Conservation (phyloP, 495 filamentous ascomycete genomes). For the Bathelium albidoporum region DNA sequence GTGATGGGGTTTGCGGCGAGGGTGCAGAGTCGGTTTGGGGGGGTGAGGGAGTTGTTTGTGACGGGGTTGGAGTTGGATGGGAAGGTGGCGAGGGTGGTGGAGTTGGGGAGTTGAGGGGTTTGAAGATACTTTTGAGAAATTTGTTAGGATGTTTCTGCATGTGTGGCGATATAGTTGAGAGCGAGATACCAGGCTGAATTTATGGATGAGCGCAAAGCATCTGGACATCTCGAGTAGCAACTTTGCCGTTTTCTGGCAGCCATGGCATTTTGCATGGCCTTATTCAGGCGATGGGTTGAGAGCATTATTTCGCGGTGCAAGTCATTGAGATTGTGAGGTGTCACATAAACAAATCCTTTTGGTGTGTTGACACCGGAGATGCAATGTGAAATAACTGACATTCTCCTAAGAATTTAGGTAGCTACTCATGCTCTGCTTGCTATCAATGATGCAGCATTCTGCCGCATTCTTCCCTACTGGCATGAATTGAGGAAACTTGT, state of each 20-base stretch:
- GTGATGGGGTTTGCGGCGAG: slow-evolving; percentile 15
- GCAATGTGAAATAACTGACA: too few relatives aligned
- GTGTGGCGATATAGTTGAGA: neutral
- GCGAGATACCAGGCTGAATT: neutral
- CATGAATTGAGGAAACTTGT: too few relatives aligned
- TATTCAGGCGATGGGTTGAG: too few relatives aligned
- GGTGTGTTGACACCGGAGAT: too few relatives aligned
- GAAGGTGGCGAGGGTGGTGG: slow-evolving; percentile 2
- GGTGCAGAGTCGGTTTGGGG: slow-evolving; percentile 10
- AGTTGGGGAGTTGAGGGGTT: neutral
- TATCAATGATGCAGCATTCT: too few relatives aligned
- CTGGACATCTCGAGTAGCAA: too few relatives aligned
- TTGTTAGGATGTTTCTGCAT: neutral
- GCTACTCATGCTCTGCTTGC: too few relatives aligned
- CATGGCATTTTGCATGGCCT: too few relatives aligned
- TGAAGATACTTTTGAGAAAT: neutral
- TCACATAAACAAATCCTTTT: neutral
- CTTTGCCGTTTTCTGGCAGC: too few relatives aligned
- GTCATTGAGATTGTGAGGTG: neutral
- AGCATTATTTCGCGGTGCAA: neutral
- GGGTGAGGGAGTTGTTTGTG: slow-evolving; percentile 13
- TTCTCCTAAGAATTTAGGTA: too few relatives aligned
- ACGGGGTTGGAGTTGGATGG: slow-evolving; percentile 9
- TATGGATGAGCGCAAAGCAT: neutral
- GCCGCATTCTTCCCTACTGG: too few relatives aligned